Base-by-base conservation (phyloP, 2,329 filamentous ascomycete species). In the Phialemoniopsis sp. region DNA sequence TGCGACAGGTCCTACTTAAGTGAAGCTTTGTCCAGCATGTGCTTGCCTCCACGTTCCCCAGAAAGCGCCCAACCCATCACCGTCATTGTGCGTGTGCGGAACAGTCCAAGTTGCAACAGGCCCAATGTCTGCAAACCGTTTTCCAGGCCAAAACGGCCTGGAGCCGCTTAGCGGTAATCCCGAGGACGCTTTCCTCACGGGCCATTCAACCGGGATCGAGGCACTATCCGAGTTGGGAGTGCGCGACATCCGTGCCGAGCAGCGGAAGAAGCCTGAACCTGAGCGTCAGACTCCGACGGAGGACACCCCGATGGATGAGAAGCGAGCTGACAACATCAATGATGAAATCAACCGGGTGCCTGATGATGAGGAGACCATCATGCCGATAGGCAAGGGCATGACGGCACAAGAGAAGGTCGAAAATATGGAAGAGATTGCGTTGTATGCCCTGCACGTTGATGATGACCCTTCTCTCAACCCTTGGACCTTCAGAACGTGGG, bases 391-490 rank as follows among this genome's bases (percentile, higher is more conserved):
- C n/a, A 34, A 34, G 32, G 32, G 32, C 16, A 34, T 34, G 32
- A 34, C 32, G 8, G 32, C 32, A 4, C 12, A 15, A 18, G 30
- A 38, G 33, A 40, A 40, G 19, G 28, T 40, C n/a, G 13, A 40
- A 9, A 40, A 41, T 9, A 41, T 41, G 39, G 39, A 44, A 32
- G 38, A 43, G 17, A 46, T 49, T 9, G 47, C 45, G 7, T 38
- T 49, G 5, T 47, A 47, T 32, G 45, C 45, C 3, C 43, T 51
- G 6, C 43, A 47, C 16, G 40, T 46, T 14, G 47, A 49, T 30
- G 48, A 51, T 19, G 48, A 51, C 35, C 44, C 46, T 13, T 45
- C 42, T 2, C 43, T 46, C 21, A 49, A 44, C 17, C 48, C 48
- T 1, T 51, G 44, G 43, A 51, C 48, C 3, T 45, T 51, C 34